These are phyloP conservation scores for Tanacetum coccineum DNA, from an alignment of 129 eudicot genomes.

Conservation along the genomic window DNA sequence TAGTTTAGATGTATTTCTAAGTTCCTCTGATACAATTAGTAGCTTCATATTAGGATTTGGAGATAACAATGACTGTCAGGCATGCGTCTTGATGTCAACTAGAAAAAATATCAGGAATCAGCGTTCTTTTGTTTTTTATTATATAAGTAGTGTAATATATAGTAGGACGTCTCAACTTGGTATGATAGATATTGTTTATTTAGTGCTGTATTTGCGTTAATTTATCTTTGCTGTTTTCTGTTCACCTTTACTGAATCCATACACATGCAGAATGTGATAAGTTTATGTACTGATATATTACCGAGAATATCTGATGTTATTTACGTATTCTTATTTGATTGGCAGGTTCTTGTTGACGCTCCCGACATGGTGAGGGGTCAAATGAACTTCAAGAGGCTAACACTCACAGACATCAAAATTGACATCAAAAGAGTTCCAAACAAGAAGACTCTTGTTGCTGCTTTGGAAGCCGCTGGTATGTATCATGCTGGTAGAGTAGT, in stretches of 20 bases:
- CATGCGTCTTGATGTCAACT: too few species aligned
- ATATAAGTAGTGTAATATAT: too few species aligned
- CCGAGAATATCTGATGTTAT: neutral
- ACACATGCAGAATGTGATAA: neutral
- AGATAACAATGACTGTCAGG: too few species aligned
- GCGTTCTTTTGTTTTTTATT: too few species aligned
- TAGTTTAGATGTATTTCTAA: too few species aligned
- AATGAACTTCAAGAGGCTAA: slow-evolving; percentile 70
- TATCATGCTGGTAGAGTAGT: neutral
- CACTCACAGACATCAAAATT: slow-evolving; percentile 64
- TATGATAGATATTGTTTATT: too few species aligned
- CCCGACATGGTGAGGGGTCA: slow-evolving; percentile 72
- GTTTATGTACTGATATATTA: neutral
- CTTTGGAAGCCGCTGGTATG: slow-evolving; percentile 72
- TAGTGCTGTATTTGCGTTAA: too few species aligned
- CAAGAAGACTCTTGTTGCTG: slow-evolving; percentile 65
- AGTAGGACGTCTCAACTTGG: too few species aligned
- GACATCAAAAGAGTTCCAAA: slow-evolving; percentile 68
- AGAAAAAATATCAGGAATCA: too few species aligned
- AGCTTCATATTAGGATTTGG: too few species aligned
- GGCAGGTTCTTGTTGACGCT: slow-evolving; percentile 70
- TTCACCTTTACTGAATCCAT: too few species aligned
- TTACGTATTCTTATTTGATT: neutral
- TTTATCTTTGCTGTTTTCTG: neutral
- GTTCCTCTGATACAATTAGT: too few species aligned